Evolutionary conservation across 2,329 filamentous ascomycete species (phyloP), one percentile per base, ranked within the genome.

Genomic region (Nothophaeocryptopus gaeumannii): DNA sequence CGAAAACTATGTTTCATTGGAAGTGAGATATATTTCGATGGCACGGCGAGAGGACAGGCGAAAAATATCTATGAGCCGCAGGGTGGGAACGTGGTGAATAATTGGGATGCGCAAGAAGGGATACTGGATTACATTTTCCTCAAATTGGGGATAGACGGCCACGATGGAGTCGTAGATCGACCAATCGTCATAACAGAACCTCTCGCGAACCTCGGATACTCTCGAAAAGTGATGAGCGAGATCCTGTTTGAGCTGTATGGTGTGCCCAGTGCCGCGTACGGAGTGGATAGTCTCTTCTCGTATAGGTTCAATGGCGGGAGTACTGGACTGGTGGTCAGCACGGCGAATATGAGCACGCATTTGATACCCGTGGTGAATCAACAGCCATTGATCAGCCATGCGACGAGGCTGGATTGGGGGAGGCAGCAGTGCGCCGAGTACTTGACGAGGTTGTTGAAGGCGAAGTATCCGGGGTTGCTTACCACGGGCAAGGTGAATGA

Each of bases 61-160:
- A 86, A 92, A 67, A 88, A 89, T 68, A 86, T 91, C 1, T 97
- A 96, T 63, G 93, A 99, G 68, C 81, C 86, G 2, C 20, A 26
- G 7, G 91, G 91, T 16, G 92, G 86, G 38, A 92, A 91, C 57
- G 86, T 99, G 40, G 83, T 97, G 53, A 91, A 89, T 69, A 97
- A 97, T 67, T 99, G 95, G 90, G 93, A 99, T 70, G 91, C 90
- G 31, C 90, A 96, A 83, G 93, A 99, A 70, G 90, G 92, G 51
- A 78, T 96, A 5, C 73, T 99, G 39, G 93, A 99, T 72, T 96
- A 96, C 70, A 80, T 91, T 36, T 99, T 99, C 69, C 78, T 96
- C 59, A 97, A 96, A 72, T 74, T 99, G 47, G 93, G 93, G 4
- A 79, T 99, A 60, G 89, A 95, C 58, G 83, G 83, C 12, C 76